Evolutionary conservation across 1,139 yeast genomes (phyloP).

Genomic region (Kurtzmaniella quercitrusa): DNA sequence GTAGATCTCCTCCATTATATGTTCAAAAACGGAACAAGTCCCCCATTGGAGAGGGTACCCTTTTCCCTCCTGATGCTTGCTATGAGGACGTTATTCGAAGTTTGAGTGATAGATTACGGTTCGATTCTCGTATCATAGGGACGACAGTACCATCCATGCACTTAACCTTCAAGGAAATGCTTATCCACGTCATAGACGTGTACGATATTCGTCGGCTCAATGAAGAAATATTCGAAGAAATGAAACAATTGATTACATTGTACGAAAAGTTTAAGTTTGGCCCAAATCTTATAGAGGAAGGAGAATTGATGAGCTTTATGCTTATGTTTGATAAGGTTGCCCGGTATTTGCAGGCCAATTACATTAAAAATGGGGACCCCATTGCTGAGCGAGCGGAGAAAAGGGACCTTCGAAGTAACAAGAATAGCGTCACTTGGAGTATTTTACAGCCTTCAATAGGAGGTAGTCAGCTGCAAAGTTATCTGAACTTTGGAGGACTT

Average conservation of each 20-base stretch:
- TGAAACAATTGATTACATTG: constrained; percentile 36
- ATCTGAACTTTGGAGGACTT: not conserved
- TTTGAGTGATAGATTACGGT: constrained; percentile 49
- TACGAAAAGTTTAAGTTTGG: constrained; percentile 74
- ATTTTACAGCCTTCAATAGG: not conserved
- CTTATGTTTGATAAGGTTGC: constrained; percentile 21
- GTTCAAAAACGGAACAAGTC: constrained; percentile 29
- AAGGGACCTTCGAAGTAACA: not conserved
- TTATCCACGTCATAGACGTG: constrained; percentile 21
- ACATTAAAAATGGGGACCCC: constrained; percentile 1
- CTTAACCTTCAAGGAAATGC: constrained; percentile 46
- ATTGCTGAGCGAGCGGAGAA: not conserved
- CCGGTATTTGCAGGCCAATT: constrained; percentile 5
- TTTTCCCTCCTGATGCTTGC: constrained; percentile 52
- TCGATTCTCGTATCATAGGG: constrained; percentile 36
- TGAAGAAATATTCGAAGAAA: constrained; percentile 10
- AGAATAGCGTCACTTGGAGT: not conserved
- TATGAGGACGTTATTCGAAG: constrained; percentile 63
- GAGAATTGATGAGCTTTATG: constrained; percentile 61
- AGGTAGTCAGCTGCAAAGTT: not conserved
- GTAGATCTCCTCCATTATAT: constrained; percentile 48
- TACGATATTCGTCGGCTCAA: constrained; percentile 10
- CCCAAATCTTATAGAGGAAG: constrained; percentile 54
- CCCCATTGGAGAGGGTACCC: constrained; percentile 24
- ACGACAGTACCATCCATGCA: constrained; percentile 34